phyloP scores from a whole-genome alignment of 2,329 filamentous ascomycete species.

The Elsinoe ampelina region DNA sequence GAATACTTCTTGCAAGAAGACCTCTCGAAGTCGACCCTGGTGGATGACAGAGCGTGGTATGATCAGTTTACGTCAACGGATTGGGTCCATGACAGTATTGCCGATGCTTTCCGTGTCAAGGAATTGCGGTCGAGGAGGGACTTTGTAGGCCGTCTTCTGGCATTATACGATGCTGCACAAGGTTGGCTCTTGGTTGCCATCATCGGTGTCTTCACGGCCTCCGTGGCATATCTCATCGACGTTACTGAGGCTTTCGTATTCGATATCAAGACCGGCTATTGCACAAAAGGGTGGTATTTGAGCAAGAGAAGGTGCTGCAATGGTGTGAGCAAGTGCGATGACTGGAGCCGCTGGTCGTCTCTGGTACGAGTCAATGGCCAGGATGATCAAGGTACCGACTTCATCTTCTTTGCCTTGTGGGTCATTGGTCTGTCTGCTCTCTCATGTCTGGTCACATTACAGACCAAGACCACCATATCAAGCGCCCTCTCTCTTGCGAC shows the following conservation, averaged over 20 bases:
- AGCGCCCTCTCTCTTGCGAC: conserved; percentile 80
- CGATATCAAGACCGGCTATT: conserved; percentile 87
- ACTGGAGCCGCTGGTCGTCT: conserved; percentile 59
- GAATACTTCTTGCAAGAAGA: conserved; percentile 19
- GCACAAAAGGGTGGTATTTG: conserved; percentile 57
- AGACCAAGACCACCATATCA: conserved; percentile 89
- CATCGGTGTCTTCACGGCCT: conserved; percentile 76
- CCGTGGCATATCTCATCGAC: conserved; percentile 81
- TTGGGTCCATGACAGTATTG: conserved; percentile 96
- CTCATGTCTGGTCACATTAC: conserved; percentile 71
- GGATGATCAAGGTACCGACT: conserved; percentile 60
- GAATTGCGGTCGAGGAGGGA: conserved; percentile 72
- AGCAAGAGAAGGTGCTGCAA: conserved; percentile 60
- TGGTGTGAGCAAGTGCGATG: conserved; percentile 44
- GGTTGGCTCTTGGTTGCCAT: conserved; percentile 91
- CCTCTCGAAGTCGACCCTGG: conserved; percentile 56
- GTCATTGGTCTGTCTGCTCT: conserved; percentile 60
- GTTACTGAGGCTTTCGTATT: conserved; percentile 78
- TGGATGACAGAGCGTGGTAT: conserved; percentile 92
- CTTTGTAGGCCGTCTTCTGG: conserved; percentile 66
- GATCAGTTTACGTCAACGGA: conserved; percentile 97
- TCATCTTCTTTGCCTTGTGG: conserved; percentile 61
- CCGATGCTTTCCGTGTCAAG: conserved; percentile 83
- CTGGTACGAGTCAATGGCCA: conserved; percentile 41
- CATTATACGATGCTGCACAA: conserved; percentile 77